Conservation (phyloP, 805 yeast species). For the Suhomyces tanzawaensis region DNA sequence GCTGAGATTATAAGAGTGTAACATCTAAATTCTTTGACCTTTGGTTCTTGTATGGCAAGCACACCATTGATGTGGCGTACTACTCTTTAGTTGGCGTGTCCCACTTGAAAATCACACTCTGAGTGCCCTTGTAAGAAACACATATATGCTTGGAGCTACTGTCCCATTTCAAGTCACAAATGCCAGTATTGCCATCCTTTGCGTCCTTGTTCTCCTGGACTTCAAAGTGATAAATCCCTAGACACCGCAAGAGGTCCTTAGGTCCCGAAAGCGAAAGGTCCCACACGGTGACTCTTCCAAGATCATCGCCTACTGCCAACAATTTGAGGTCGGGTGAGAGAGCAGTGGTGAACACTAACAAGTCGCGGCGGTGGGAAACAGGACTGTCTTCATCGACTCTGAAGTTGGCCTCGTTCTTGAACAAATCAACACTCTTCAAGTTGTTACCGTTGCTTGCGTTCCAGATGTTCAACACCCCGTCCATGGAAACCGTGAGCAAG, state of each 20-base stretch:
- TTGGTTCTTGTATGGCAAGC: too few relatives aligned
- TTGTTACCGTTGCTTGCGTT: constrained; percentile 46
- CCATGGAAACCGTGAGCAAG: constrained; percentile 58
- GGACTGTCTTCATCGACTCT: constrained; percentile 11
- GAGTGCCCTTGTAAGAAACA: constrained; percentile 34
- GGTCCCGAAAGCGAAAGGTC: constrained; percentile 24
- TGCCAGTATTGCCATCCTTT: constrained; percentile 19
- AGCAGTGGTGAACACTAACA: constrained; percentile 53
- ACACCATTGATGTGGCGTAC: too few relatives aligned
- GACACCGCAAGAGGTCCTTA: constrained; percentile 21
- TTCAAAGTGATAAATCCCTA: constrained; percentile 22
- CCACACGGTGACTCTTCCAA: constrained; percentile 59
- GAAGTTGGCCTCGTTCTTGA: constrained; percentile 24
- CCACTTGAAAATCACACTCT: constrained; percentile 24
- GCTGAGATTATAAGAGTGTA: too few relatives aligned
- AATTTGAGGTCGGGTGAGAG: constrained; percentile 49
- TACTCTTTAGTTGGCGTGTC: too few relatives aligned
- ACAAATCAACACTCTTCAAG: constrained; percentile 31
- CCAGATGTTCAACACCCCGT: constrained; percentile 72
- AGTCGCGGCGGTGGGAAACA: constrained; percentile 37
- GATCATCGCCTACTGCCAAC: constrained; percentile 65
- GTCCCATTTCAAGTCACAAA: constrained; percentile 42
- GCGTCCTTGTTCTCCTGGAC: constrained; percentile 8
- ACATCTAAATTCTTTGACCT: too few relatives aligned
- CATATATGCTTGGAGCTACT: constrained; percentile 21